A percentile compares a stretch with the other conserved stretches of the same genome.
These are phyloP conservation scores for Trifolium subterraneum DNA, from an alignment of 306 rosid genomes.

Conservation along the genomic window DNA sequence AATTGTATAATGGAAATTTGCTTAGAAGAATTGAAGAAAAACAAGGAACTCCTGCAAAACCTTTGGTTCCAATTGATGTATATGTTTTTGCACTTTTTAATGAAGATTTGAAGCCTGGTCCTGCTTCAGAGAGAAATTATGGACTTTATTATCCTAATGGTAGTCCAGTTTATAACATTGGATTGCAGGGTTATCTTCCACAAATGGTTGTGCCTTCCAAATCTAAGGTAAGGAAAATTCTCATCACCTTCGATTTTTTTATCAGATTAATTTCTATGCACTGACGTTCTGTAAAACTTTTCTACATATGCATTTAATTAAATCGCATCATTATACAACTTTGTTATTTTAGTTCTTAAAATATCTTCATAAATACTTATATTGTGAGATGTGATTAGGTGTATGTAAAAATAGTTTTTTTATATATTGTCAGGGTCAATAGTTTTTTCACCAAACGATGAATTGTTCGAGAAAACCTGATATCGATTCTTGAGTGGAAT, in stretches of 20 bases:
- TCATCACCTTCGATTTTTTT: neutral
- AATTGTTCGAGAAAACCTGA: no score
- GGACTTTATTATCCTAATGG: constrained; percentile 90
- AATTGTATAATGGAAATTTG: constrained; percentile 71
- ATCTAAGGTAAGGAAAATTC: constrained; percentile 41
- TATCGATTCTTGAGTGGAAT: no score
- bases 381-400: neutral
- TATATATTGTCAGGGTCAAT: no score
- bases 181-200: constrained; percentile 66
- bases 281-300: no score
- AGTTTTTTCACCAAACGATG: no score
- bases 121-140: constrained; percentile 82
- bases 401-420: neutral
- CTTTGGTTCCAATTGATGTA: constrained; percentile 73
- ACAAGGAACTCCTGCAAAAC: constrained; percentile 81
- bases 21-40: constrained; percentile 56
- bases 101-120: constrained; percentile 80
- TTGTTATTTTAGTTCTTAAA: neutral
- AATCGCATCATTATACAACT: no score
- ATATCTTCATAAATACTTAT: neutral
- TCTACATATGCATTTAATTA: neutral
- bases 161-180: constrained; percentile 71
- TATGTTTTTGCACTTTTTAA: constrained; percentile 85
- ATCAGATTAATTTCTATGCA: neutral
- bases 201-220: constrained; percentile 50